These are phyloP conservation scores for Letharia lupina DNA, from an alignment of 495 filamentous ascomycete genomes.

Conservation along the genomic window DNA sequence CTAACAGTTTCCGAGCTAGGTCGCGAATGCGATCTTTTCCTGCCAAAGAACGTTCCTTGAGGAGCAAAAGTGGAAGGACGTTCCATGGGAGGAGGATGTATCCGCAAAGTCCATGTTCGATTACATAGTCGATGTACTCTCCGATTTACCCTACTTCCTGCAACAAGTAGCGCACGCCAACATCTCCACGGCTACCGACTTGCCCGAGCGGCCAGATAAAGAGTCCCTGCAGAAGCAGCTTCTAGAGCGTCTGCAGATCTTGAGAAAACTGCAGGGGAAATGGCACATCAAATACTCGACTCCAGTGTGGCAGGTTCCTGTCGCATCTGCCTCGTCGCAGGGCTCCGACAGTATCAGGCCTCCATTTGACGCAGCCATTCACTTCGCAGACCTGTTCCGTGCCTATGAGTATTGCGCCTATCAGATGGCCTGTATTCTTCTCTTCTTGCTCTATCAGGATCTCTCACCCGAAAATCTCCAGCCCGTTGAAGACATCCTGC, in stretches of 20 bases:
- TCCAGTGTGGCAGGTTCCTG: neutral
- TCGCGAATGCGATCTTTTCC: neutral
- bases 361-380: slow-evolving; percentile 4
- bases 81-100: slow-evolving; percentile 12
- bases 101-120: slow-evolving; percentile 1
- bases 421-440: neutral
- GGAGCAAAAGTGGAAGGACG: slow-evolving; percentile 9
- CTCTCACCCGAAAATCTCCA: neutral
- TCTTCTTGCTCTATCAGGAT: slow-evolving; percentile 6
- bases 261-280: neutral
- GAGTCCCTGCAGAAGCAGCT: neutral
- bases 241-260: neutral
- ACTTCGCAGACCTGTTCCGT: slow-evolving; percentile 2
- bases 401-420: slow-evolving; percentile 7
- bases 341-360: neutral
- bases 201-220: neutral
- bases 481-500: slow-evolving; percentile 1
- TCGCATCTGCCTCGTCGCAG: neutral
- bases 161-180: neutral
- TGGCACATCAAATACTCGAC: slow-evolving; percentile 1
- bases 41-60: slow-evolving; percentile 18
- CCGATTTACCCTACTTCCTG: slow-evolving; percentile 8
- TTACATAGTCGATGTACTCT: slow-evolving; percentile 8
- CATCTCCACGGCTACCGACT: neutral
- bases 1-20: neutral